Conservation (phyloP, 768 basidiomycete species). For the Phanerodontia chrysosporium region DNA sequence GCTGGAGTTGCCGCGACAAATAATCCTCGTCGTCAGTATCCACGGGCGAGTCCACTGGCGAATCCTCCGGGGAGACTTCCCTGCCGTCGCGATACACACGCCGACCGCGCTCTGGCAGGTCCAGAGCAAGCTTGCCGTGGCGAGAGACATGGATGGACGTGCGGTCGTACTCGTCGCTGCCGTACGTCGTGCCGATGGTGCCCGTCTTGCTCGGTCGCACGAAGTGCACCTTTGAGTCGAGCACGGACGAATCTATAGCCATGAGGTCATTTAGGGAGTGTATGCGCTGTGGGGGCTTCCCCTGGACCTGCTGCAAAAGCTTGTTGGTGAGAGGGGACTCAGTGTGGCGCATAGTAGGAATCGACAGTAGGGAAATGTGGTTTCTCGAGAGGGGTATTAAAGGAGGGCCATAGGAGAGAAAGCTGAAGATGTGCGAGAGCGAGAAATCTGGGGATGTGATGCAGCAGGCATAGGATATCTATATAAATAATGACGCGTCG, state of each 20-base stretch:
- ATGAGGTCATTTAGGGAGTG: background rate
- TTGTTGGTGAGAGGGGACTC: background rate
- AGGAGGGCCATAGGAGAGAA: background rate
- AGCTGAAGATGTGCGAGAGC: background rate
- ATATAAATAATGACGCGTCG: background rate
- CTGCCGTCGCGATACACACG: background rate
- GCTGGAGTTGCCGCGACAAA: background rate
- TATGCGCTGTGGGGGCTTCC: background rate
- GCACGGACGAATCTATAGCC: background rate
- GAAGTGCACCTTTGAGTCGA: background rate
- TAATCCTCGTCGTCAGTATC: background rate
- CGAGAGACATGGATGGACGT: background rate
- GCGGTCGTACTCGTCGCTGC: conserved; percentile 3
- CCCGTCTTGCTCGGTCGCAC: background rate
- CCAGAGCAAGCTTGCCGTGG: background rate
- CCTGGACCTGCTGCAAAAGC: background rate
- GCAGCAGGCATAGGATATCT: background rate
- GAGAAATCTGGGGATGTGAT: background rate
- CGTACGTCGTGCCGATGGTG: background rate
- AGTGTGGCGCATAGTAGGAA: background rate
- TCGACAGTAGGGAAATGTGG: background rate
- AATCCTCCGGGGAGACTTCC: background rate
- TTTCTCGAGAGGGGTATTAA: too few relatives aligned
- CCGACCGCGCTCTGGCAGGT: background rate
- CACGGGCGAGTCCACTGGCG: background rate